Evolutionary conservation across 331 rosid genomes (phyloP).

Genomic region (Quercus phellos): DNA sequence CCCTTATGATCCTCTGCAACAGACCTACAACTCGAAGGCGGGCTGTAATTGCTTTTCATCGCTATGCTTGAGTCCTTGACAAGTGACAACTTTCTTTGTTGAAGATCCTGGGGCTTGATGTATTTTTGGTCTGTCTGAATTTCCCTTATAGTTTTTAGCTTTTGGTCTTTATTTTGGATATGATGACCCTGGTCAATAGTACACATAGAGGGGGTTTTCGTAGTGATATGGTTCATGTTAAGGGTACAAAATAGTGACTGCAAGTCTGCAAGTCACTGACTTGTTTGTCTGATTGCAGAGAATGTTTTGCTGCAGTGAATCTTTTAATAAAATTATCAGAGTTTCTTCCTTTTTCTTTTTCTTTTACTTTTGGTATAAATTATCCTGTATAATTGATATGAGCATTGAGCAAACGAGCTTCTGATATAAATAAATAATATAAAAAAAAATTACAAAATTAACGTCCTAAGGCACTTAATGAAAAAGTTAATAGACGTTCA

Average conservation of each 20-base stretch:
- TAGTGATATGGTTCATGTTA: neutral
- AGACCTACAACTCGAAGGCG: slow-evolving; percentile 18
- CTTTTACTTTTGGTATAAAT: neutral
- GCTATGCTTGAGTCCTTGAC: neutral
- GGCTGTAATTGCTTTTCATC: slow-evolving; percentile 18
- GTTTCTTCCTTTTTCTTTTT: too few relatives aligned
- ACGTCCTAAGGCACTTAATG: too few relatives aligned
- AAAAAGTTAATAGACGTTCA: too few relatives aligned
- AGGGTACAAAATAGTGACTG: neutral
- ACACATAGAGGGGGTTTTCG: too few relatives aligned
- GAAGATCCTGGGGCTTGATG: neutral
- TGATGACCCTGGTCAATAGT: too few relatives aligned
- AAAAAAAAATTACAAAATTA: too few relatives aligned
- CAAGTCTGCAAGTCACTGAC: neutral
- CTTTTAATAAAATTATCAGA: neutral
- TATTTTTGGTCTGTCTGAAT: neutral
- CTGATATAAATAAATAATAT: neutral
- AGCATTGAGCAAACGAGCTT: neutral
- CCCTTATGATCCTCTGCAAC: slow-evolving; percentile 45
- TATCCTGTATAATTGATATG: neutral
- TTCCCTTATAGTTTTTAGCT: neutral
- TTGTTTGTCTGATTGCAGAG: neutral
- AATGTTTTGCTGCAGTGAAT: neutral
- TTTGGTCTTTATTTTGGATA: too few relatives aligned
- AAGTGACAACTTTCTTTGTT: neutral